Evolutionary conservation across 2,329 filamentous ascomycete species (phyloP).

Genomic region (Trichoderma harzianum): DNA sequence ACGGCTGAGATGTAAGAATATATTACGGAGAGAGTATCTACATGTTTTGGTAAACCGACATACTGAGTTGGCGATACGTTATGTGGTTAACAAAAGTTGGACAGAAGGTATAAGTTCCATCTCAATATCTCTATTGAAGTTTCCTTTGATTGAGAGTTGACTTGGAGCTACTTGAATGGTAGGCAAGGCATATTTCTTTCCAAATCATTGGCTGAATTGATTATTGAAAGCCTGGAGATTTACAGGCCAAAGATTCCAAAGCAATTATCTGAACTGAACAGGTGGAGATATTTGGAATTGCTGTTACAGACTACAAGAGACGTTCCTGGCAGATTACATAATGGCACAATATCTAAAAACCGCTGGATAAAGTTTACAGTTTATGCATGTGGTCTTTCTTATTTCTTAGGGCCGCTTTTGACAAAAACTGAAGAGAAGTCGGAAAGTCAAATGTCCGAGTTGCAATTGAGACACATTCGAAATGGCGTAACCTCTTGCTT

Average conservation of each 20-base stretch:
- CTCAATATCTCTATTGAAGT: background rate
- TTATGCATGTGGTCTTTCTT: background rate
- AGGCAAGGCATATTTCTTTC: too few species aligned
- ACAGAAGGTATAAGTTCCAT: background rate
- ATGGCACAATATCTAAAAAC: background rate
- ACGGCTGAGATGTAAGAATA: background rate
- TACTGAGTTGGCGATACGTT: background rate
- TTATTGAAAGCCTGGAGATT: background rate
- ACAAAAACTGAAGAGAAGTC: background rate
- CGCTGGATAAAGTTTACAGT: background rate
- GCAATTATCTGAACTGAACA: background rate
- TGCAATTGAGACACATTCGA: background rate
- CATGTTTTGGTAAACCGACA: background rate
- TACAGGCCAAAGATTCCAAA: background rate
- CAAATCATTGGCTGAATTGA: background rate
- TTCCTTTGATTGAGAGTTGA: background rate
- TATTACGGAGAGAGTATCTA: background rate
- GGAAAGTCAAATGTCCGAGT: background rate
- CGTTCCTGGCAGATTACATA: background rate
- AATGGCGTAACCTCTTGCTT: background rate
- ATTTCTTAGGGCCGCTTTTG: background rate
- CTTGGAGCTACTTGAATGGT: too few species aligned
- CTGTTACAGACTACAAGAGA: background rate
- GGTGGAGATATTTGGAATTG: background rate
- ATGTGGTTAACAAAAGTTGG: background rate